A percentile compares a stretch with the other conserved stretches of the same genome.
Conservation (phyloP, 2,329 filamentous ascomycete genomes). For the Colletotrichum endophyticum region DNA sequence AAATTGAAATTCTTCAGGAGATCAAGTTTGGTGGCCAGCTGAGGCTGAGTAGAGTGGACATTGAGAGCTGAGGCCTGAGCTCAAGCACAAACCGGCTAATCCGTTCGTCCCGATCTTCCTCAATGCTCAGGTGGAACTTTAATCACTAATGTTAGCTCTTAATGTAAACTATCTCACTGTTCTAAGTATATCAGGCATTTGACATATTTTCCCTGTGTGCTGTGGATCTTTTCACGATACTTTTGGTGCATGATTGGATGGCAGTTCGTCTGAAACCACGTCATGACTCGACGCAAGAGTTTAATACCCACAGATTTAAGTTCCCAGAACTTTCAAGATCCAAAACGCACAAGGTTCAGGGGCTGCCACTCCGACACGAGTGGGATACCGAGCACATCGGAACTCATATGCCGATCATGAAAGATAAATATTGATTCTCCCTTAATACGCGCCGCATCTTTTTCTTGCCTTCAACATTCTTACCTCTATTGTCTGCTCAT, state of each 20-base stretch:
- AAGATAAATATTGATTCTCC: neutral
- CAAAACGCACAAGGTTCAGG: neutral
- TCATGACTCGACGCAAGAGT: neutral
- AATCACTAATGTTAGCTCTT: too few species aligned
- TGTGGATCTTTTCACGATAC: neutral
- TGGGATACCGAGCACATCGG: neutral
- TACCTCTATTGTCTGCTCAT: neutral
- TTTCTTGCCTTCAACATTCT: neutral
- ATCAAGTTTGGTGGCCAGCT: too few species aligned
- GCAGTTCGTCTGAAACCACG: neutral
- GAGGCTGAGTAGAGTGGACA: too few species aligned
- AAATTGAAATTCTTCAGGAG: too few species aligned
- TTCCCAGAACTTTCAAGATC: neutral
- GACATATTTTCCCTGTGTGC: too few species aligned
- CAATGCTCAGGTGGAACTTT: too few species aligned
- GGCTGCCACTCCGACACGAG: neutral
- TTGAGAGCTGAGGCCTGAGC: too few species aligned
- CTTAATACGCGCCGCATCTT: fast-evolving
- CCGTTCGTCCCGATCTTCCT: too few species aligned
- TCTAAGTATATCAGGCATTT: too few species aligned
- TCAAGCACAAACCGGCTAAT: too few species aligned
- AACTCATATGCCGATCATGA: neutral
- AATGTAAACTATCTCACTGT: too few species aligned
- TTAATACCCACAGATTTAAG: neutral
- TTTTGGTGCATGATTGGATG: neutral